These are phyloP conservation scores for Thinopyrum obtusiflorum DNA, from an alignment of 202 grass and related monocot species.

Conservation along the genomic window DNA sequence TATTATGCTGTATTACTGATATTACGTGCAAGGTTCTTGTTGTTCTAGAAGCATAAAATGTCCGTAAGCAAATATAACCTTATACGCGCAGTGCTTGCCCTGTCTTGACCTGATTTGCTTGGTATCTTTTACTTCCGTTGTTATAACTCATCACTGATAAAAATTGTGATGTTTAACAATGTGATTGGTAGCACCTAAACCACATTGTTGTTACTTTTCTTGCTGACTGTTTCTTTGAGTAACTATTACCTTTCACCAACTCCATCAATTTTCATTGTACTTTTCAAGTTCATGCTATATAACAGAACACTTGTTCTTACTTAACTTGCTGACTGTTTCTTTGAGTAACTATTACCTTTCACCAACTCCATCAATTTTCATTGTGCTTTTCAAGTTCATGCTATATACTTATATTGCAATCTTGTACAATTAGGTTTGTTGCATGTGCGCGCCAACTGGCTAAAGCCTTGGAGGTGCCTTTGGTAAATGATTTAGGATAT, in stretches of 20 bases:
- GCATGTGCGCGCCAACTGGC: slow-evolving; percentile 76
- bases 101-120: background rate
- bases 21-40: background rate
- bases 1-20: background rate
- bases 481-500: slow-evolving; percentile 99
- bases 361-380: background rate
- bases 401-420: slow-evolving; percentile 11
- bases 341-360: background rate
- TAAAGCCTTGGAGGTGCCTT: slow-evolving; percentile 92
- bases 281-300: background rate
- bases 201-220: background rate
- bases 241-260: background rate
- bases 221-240: background rate
- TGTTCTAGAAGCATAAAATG: background rate
- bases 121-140: slow-evolving; percentile 6
- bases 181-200: slow-evolving; percentile 3
- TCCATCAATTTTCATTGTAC: background rate
- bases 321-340: background rate
- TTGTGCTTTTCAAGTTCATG: background rate
- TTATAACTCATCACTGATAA: background rate
- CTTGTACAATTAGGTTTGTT: slow-evolving; percentile 65
- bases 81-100: background rate
- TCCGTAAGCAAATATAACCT: slow-evolving; percentile 2
- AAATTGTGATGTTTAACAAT: background rate
- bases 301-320: background rate